A percentile compares a stretch with the other conserved stretches of the same genome.
phyloP scores from a whole-genome alignment of 352 stramenopile species.

The Phytophthora quininea region DNA sequence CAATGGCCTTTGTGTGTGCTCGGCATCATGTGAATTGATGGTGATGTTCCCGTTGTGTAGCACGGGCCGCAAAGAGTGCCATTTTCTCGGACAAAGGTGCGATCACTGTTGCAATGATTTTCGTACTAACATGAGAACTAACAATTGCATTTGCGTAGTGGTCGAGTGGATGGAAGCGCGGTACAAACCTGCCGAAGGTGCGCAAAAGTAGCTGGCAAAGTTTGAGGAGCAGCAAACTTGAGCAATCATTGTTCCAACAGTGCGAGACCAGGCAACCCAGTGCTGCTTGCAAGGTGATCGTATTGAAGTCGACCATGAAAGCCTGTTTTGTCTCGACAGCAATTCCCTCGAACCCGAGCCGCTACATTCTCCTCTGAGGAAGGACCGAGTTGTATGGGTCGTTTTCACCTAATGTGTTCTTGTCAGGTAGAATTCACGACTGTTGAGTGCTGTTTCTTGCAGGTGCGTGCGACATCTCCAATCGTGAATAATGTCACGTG shows the following conservation, averaged over 20 bases:
- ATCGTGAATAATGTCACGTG: no score
- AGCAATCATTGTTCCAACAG: conserved; percentile 15
- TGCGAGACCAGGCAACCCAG: conserved; percentile 33
- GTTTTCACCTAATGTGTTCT: not conserved
- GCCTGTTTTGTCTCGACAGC: conserved; percentile 4
- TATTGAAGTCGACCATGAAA: not conserved
- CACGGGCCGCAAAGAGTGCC: conserved; percentile 26
- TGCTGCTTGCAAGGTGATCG: conserved; percentile 25
- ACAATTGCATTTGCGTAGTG: conserved; percentile 18
- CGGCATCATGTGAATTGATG: not conserved
- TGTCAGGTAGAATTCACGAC: not conserved
- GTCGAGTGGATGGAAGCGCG: conserved; percentile 37
- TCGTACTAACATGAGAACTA: not conserved
- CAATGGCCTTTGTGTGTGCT: not conserved
- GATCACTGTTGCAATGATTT: no score
- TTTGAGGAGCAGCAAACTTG: not conserved
- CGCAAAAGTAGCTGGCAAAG: not conserved
- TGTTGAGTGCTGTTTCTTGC: not conserved
- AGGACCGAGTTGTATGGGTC: not conserved
- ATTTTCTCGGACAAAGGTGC: conserved; percentile 43
- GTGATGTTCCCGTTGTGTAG: conserved; percentile 18
- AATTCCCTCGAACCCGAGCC: conserved; percentile 15
- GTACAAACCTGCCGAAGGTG: conserved; percentile 21
- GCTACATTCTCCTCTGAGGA: conserved; percentile 11
- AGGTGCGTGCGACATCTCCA: no score